phyloP scores from a whole-genome alignment of 306 rosid genomes.

The Vicia sativa region DNA sequence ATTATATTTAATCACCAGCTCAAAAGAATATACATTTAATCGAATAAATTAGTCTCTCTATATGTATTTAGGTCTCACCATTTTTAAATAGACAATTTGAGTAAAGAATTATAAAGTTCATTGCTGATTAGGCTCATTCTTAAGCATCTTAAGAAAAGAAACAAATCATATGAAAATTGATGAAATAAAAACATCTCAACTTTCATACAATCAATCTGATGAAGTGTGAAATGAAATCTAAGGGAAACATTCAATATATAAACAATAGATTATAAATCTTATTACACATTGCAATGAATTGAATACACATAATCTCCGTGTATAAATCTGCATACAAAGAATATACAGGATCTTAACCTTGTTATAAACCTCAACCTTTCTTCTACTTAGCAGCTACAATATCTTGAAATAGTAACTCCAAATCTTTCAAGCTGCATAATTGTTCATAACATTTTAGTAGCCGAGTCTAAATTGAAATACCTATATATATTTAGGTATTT shows the following conservation, averaged over 20 bases:
- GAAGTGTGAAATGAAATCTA: constrained; percentile 17
- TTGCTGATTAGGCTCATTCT: background rate
- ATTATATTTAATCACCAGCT: no score
- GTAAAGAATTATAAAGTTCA: background rate
- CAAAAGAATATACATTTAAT: no score
- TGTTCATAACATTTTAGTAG: constrained; percentile 19
- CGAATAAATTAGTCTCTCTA: no score
- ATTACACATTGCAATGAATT: constrained; percentile 39
- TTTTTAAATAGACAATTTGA: background rate
- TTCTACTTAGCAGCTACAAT: constrained; percentile 61
- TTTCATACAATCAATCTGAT: background rate
- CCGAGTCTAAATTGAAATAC: constrained; percentile 6
- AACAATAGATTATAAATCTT: constrained; percentile 18
- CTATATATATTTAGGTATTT: background rate
- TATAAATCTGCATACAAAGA: constrained; percentile 18
- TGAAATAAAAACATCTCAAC: background rate
- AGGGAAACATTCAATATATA: constrained; percentile 23
- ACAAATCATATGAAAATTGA: background rate
- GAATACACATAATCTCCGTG: constrained; percentile 22
- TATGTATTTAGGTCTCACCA: background rate
- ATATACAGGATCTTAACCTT: constrained; percentile 21
- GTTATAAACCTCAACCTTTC: constrained; percentile 30
- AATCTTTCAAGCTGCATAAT: constrained; percentile 77
- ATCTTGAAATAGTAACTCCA: constrained; percentile 65
- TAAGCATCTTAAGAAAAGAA: background rate